Base-by-base conservation (phyloP, 2,329 filamentous ascomycete species). In the Sclerotinia borealis region DNA sequence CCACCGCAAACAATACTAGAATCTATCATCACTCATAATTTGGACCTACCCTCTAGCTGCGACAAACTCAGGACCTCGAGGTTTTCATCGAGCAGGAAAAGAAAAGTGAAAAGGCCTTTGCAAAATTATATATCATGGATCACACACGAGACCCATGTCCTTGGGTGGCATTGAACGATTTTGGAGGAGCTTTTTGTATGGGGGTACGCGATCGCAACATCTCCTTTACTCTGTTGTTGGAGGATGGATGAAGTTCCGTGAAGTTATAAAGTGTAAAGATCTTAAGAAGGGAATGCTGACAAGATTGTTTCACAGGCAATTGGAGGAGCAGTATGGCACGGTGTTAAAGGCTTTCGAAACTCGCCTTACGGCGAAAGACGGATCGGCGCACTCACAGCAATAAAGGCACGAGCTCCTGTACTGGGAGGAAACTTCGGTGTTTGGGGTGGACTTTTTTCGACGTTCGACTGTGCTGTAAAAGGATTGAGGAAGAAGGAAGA, bases 371-470 rank as follows among this genome's bases (percentile, higher is more conserved):
- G 95, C 76, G 95, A 99, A 82, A 86, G 95, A 76, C 85, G 93
- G 77, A 93, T 98, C 82, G 95, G 95, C 76, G 91, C 95, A 71
- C 84, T 99, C 79, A 97, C 93, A 72, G 95, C 95, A 65, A 92
- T 99, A 79, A 99, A 99, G 83, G 93, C 95, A 75, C 90, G 95
- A 75, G 95, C 95, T 48, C 95, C 95, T 2, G 93, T 98, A 39
- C 85, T 98, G 54, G 95, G 95, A 74, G 95, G 95, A 73, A 99
- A 99, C 82, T 99, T 98, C 73, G 93, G 93, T 72, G 92, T 96
- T 63, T 98, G 95, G 93, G 93, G 95, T 75, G 95, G 95, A 69
- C 81, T 98, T 64, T 98, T 98, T 83, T 92, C 88, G 72, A 96
- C 92, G 66, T 98, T 93, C 74, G 95, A 99, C 80, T 99, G 95